Base-by-base conservation (phyloP, 2,329 filamentous ascomycete species). In the Shiraia sp. region DNA sequence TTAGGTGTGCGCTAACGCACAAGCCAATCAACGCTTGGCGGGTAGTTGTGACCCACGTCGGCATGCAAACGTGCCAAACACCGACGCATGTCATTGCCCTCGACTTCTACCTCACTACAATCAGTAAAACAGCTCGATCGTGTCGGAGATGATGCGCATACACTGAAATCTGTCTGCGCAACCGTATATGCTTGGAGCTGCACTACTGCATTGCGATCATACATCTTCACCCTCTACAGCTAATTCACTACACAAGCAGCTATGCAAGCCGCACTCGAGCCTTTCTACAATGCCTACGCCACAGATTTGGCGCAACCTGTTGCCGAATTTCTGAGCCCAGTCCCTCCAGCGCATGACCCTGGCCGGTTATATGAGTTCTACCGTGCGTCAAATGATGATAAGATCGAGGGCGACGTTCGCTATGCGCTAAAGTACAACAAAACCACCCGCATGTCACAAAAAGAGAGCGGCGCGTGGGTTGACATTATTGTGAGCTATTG, bases 401-500 rank as follows among this genome's bases (percentile, higher is more conserved):
- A 81, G 56, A 75, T 85, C 35, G 82, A 84, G 50, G 76, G 77
- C 25, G 87, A 93, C 57, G 76, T 96, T 39, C 83, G 85, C 42
- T 84, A 87, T 61, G 70, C 73, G 32, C 78, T 93, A 42, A 81
- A 92, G 45, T 82, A 85, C 53, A 82, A 78, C 55, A 78, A 77
- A 40, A 74, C 76, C 22, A 69, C 74, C 22, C 78, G 75, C 37
- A 66, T 90, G 16, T 73, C 77, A n/a, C 78, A 81, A 28, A 79
- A 84, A 28, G 89, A 96, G 72, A 75, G 82, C 16, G 80, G 79
- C 43, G 86, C 85, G n/a, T 99, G 93, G 93, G 77, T 86, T 0
- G 91, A 96, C 27, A 83, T 97, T 22, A 95, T 91, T 63, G 75
- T 79, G 25, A 77, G 82, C 14, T 96, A 91, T 64, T 96, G 91